Evolutionary conservation across 495 filamentous ascomycete species (phyloP).

Genomic region (Trichoderma parareesei): DNA sequence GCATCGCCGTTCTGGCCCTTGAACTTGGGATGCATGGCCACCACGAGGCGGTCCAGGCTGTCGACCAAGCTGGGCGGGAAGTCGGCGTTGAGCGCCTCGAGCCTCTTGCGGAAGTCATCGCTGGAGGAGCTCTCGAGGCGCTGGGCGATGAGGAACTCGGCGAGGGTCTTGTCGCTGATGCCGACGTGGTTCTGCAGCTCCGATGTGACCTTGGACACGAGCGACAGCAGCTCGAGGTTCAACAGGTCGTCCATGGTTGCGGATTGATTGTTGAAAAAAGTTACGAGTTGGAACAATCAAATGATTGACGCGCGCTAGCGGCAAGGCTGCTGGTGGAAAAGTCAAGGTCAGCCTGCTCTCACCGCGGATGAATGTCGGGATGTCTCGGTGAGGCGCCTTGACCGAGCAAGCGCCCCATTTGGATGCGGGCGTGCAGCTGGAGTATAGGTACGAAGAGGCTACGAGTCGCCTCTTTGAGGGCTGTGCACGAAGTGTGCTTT

Average conservation of each 20-base stretch:
- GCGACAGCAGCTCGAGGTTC: slow-evolving; percentile 81
- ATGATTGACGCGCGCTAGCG: slow-evolving; percentile 4
- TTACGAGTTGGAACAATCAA: background rate
- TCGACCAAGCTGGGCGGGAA: slow-evolving; percentile 86
- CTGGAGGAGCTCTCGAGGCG: slow-evolving; percentile 65
- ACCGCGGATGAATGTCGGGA: background rate
- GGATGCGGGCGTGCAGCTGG: background rate
- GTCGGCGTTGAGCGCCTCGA: slow-evolving; percentile 68
- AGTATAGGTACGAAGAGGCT: too few relatives aligned
- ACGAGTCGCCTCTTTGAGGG: too few relatives aligned
- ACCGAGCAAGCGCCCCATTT: background rate
- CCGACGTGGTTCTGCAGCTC: slow-evolving; percentile 93
- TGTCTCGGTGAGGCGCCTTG: background rate
- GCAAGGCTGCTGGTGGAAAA: background rate
- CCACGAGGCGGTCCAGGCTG: slow-evolving; percentile 79
- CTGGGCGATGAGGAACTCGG: slow-evolving; percentile 90
- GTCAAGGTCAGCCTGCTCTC: background rate
- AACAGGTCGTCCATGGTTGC: slow-evolving; percentile 77
- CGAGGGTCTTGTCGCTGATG: slow-evolving; percentile 85
- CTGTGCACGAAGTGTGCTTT: too few relatives aligned
- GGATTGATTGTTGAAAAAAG: background rate
- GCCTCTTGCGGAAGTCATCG: slow-evolving; percentile 58
- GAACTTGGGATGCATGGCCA: slow-evolving; percentile 84
- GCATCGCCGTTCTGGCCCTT: slow-evolving; percentile 39
- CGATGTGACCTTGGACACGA: slow-evolving; percentile 89